Base-by-base conservation (phyloP, 2,329 filamentous ascomycete species). In the Bisporella sp. region DNA sequence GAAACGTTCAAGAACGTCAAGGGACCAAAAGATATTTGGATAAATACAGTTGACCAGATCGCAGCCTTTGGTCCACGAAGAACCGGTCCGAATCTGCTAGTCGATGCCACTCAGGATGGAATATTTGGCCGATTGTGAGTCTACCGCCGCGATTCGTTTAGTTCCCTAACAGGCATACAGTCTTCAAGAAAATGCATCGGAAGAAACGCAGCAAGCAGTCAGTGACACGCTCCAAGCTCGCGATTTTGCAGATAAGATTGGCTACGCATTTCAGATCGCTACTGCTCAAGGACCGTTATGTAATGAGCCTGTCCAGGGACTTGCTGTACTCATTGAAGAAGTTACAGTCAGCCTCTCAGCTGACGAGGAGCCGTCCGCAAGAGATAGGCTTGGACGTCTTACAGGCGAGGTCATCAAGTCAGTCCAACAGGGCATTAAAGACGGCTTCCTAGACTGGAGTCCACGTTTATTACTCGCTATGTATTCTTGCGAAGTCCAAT, bases 401-500 rank as follows among this genome's bases (percentile, higher is more conserved):
- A 97, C 91, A 0, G 90, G 93, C 55, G 93, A 97, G 70, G 82
- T 95, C 42, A 96, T 99, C 72, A 90, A 90, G 67, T 85, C 87
- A 0, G 84, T 92, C 13, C 89, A 92, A 59, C 83, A 89, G 43
- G 80, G 84, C n/a, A 89, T 99, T 54, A 81, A 85, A 46, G 76
- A 84, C 56, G 92, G 85, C 28, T 96, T 97, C 74, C 74, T 96
- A 13, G 93, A 97, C 73, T 99, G 93, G 93, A 92, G 86, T 39
- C 88, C 93, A 0, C 84, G 93, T n/a, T 80, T 99, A 59, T 82
- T 97, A 72, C 81, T 99, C 42, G 93, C 93, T 47, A 97, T 97
- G 89, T 99, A 99, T 73, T 89, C 82, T 49, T 96, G 92, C 67
- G 93, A 97, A 67, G 97, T 99, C 62, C 93, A 97, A 76, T 90